A percentile compares a stretch with the other conserved stretches of the same genome.
Evolutionary conservation across 768 basidiomycete genomes (phyloP).

Genomic region (Lactarius indigo): DNA sequence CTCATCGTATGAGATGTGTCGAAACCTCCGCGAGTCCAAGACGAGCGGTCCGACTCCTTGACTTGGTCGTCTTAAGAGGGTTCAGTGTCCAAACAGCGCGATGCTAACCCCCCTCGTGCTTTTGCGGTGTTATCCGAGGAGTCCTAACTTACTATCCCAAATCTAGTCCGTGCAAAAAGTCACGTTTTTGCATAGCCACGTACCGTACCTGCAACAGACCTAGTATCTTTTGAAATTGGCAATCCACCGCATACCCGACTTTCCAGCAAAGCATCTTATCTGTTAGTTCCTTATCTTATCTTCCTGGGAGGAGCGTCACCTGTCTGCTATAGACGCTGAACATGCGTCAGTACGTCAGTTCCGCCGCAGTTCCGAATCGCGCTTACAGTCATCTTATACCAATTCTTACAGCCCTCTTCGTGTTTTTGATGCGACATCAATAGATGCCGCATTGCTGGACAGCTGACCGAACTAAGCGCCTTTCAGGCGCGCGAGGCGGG

Average conservation of each 20-base stretch:
- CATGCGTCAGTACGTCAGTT: neutral
- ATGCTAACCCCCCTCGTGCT: neutral
- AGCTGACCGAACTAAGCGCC: neutral
- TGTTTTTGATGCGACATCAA: neutral
- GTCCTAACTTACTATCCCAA: neutral
- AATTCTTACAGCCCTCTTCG: neutral
- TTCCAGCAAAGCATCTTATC: neutral
- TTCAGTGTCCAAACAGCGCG: neutral
- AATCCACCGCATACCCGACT: neutral
- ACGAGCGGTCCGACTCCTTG: neutral
- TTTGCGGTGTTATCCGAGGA: neutral
- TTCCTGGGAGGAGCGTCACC: neutral
- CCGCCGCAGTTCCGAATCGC: neutral
- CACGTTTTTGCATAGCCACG: neutral
- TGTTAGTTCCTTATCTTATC: neutral
- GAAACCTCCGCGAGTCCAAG: constrained; percentile 11
- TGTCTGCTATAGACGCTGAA: neutral
- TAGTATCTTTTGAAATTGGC: neutral
- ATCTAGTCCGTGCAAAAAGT: neutral
- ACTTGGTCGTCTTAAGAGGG: neutral
- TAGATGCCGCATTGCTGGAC: neutral
- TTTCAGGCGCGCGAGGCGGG: neutral
- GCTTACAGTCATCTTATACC: neutral
- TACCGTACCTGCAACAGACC: neutral
- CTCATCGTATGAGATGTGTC: neutral